These are phyloP conservation scores for Chaetomium tenue DNA, from an alignment of 495 filamentous ascomycete species.

Conservation along the genomic window DNA sequence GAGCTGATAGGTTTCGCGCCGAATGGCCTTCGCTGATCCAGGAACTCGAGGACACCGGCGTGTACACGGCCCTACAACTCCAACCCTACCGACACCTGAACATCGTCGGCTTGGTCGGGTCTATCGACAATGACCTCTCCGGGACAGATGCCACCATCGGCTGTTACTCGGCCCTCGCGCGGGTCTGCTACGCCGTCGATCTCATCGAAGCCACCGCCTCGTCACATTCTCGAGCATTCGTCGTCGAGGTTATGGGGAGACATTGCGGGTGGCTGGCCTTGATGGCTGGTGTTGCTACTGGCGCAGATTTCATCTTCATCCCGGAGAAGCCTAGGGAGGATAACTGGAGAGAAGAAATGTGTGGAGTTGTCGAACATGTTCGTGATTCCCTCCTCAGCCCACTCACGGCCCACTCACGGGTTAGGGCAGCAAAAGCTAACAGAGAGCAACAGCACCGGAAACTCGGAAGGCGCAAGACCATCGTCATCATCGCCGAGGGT, in stretches of 20 bases:
- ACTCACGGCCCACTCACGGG: neutral
- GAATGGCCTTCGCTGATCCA: slow-evolving; percentile 87
- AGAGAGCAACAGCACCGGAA: slow-evolving; percentile 66
- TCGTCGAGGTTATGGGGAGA: slow-evolving; percentile 99
- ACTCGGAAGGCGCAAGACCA: slow-evolving; percentile 92
- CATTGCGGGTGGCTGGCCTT: slow-evolving; percentile 98
- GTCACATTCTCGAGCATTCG: slow-evolving; percentile 96
- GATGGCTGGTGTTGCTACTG: slow-evolving; percentile 93
- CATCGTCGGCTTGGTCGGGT: slow-evolving; percentile 93
- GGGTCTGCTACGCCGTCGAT: slow-evolving; percentile 93
- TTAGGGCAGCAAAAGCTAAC: slow-evolving; percentile 4
- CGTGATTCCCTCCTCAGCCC: slow-evolving; percentile 20
- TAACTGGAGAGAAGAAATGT: slow-evolving; percentile 92
- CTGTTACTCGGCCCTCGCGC: slow-evolving; percentile 85
- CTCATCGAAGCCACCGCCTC: slow-evolving; percentile 95
- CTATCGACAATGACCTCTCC: slow-evolving; percentile 98
- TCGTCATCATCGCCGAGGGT: slow-evolving; percentile 96
- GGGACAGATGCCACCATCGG: slow-evolving; percentile 97
- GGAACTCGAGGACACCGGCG: slow-evolving; percentile 70
- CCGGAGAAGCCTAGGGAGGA: slow-evolving; percentile 89
- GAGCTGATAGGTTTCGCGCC: slow-evolving; percentile 85
- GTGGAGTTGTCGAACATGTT: slow-evolving; percentile 72
- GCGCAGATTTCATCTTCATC: slow-evolving; percentile 95
- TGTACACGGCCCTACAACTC: slow-evolving; percentile 67
- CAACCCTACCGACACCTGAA: slow-evolving; percentile 77